phyloP scores from a whole-genome alignment of 176 grass and related monocot genomes.

The Guadua angustifolia region DNA sequence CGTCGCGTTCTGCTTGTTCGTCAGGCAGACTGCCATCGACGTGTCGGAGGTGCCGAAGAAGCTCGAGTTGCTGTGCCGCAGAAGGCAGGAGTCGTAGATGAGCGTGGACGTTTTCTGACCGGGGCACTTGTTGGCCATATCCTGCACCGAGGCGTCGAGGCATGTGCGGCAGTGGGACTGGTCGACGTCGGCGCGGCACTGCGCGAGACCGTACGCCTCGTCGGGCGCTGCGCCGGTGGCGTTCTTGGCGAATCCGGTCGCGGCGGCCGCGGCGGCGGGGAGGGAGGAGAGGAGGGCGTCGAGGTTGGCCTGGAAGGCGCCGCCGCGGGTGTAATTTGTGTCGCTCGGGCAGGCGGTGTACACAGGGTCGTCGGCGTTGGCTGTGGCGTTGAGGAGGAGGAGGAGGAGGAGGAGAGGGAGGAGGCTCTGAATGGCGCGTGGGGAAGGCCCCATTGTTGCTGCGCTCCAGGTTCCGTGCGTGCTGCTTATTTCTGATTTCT shows the following conservation, averaged over 20 bases:
- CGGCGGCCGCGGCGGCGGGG: not conserved
- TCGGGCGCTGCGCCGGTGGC: slow-evolving; percentile 22
- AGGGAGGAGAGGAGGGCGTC: slow-evolving; percentile 47
- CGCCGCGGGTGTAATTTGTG: slow-evolving; percentile 50
- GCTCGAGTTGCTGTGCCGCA: slow-evolving; percentile 45
- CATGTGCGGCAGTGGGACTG: slow-evolving; percentile 34
- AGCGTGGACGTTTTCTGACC: not conserved
- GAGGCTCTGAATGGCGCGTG: not conserved
- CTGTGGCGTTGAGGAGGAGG: not conserved
- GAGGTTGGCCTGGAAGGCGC: slow-evolving; percentile 62
- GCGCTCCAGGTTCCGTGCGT: not conserved
- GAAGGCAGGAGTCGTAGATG: slow-evolving; percentile 44
- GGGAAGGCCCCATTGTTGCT: not conserved
- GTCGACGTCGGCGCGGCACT: slow-evolving; percentile 56
- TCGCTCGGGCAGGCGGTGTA: slow-evolving; percentile 17
- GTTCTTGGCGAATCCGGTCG: slow-evolving; percentile 43
- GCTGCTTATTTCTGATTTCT: too few species aligned
- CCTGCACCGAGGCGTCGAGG: not conserved
- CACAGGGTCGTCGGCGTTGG: not conserved
- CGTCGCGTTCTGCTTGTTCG: not conserved
- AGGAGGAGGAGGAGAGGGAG: not conserved
- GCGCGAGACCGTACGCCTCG: slow-evolving; percentile 54
- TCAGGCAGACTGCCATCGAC: accelerated
- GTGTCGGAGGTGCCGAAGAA: slow-evolving; percentile 43
- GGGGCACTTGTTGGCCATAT: slow-evolving; percentile 29